Conservation (phyloP, 2,329 filamentous ascomycete species). For the Exophiala bonariae region DNA sequence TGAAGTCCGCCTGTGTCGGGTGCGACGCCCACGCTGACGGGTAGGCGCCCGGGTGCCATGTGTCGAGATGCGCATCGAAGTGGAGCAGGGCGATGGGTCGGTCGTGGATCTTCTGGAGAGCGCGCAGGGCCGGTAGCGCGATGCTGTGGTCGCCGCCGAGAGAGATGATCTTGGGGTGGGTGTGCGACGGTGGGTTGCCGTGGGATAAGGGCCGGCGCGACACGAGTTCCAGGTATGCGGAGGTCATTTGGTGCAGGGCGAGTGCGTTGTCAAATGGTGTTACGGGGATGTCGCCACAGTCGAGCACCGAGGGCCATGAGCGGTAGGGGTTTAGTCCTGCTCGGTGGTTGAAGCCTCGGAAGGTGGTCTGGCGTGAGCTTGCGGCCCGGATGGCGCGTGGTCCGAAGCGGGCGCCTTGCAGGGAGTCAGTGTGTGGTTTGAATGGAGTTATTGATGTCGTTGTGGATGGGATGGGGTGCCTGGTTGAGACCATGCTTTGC, state of each 20-base stretch:
- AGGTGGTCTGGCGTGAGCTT: conserved; percentile 75
- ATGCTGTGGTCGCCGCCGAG: conserved; percentile 74
- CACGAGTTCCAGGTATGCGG: conserved; percentile 71
- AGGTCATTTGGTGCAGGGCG: conserved; percentile 79
- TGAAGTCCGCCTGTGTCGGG: conserved; percentile 69
- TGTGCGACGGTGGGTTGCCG: conserved; percentile 29
- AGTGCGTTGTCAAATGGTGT: conserved; percentile 83
- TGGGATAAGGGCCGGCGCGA: conserved; percentile 40
- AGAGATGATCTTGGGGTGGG: conserved; percentile 59
- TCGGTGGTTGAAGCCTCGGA: conserved; percentile 79
- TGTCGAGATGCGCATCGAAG: conserved; percentile 79
- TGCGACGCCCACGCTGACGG: conserved; percentile 68
- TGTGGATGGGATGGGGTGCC: not conserved
- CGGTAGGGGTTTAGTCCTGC: conserved; percentile 81
- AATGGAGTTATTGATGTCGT: not conserved
- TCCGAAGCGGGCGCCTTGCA: conserved; percentile 70
- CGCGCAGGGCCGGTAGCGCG: conserved; percentile 67
- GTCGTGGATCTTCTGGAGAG: conserved; percentile 62
- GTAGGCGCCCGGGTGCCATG: conserved; percentile 79
- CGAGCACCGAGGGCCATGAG: conserved; percentile 75
- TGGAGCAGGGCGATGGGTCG: conserved; percentile 68
- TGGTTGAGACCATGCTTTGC: no score
- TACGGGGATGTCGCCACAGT: conserved; percentile 89
- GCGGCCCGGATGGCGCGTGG: conserved; percentile 84
- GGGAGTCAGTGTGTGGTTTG: no score